Base-by-base conservation (phyloP, 106 monocot genomes). In the Acorus gramineus region DNA sequence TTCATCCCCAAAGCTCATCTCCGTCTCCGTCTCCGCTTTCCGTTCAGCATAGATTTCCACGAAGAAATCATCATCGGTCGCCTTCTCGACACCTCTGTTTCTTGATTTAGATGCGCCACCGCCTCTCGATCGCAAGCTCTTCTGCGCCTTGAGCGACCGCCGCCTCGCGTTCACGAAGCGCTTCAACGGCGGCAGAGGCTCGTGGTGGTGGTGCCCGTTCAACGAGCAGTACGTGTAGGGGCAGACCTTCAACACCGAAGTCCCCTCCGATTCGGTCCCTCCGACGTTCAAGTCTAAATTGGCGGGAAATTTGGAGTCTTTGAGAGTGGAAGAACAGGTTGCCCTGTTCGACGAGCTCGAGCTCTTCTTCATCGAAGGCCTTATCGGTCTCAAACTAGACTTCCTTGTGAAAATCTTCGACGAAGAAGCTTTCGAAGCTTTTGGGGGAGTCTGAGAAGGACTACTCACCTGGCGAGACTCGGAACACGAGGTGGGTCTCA, bases 401-500 rank as follows among this genome's bases (percentile, higher is more conserved):
- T 68, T 68, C 49, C 44, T 42, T 11, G 4, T 42, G 50, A 3
- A 49, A 43, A 53, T 10, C 57, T 71, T 6, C n/a, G 50, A 63
- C 2, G 53, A 47, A 46, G 52, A 7, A 6, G 50, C 42, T 55
- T 65, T 69, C 47, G 59, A 52, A 52, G 46, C 44, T 56, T 44
- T 50, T 53, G 67, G 52, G 8, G 4, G 44, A 3, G 11, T 62
- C 8, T 14, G 43, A 52, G 55, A 46, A 53, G 4, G 54, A 14
- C 5, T 7, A 46, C 69, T 71, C 65, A 59, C 75, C 73, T 73
- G 69, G 14, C 14, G n/a, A 2, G 79, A 77, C 53, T 68, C 75
- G 3, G 80, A 90, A 62, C 85, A 76, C 67, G 65, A 73, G 12
- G 90, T 90, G 44, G 75, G 80, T 62, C 73, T 80, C 86, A 86